These are phyloP conservation scores for Murraya paniculata DNA, from an alignment of 345 rosid genomes.

Conservation along the genomic window DNA sequence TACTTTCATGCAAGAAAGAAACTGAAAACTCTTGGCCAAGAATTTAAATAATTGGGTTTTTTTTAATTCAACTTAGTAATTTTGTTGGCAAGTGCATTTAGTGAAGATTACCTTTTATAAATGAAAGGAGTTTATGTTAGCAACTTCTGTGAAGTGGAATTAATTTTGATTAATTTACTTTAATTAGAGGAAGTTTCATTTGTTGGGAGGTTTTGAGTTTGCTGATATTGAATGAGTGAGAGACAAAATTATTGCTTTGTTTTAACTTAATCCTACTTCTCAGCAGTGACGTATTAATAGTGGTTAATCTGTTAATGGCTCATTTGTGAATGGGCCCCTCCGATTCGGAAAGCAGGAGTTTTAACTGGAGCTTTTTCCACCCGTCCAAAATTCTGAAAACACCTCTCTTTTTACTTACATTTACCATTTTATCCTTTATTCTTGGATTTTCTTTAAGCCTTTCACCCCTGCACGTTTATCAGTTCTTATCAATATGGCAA, in stretches of 20 bases:
- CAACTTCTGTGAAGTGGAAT: neutral
- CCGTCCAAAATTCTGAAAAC: no score
- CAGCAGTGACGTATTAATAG: neutral
- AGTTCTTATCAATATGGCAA: no score
- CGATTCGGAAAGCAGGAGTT: no score
- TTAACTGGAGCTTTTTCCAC: no score
- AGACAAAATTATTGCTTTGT: neutral
- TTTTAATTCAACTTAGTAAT: neutral
- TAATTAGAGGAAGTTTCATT: neutral
- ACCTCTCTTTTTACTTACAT: no score
- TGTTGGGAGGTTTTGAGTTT: neutral
- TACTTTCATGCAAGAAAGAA: neutral
- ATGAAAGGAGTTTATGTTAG: neutral
- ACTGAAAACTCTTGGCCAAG: neutral
- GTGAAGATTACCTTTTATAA: neutral
- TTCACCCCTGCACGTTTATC: no score
- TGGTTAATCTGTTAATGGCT: no score
- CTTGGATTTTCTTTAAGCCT: no score
- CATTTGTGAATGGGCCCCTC: no score
- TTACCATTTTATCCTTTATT: no score
- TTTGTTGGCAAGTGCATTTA: neutral
- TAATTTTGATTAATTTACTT: conserved; percentile 1
- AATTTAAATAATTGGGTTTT: neutral
- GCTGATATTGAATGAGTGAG: neutral
- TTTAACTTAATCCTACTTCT: neutral